Evolutionary conservation across 2,329 filamentous ascomycete species (phyloP).

Genomic region (Pseudocercospora pini-densiflorae): DNA sequence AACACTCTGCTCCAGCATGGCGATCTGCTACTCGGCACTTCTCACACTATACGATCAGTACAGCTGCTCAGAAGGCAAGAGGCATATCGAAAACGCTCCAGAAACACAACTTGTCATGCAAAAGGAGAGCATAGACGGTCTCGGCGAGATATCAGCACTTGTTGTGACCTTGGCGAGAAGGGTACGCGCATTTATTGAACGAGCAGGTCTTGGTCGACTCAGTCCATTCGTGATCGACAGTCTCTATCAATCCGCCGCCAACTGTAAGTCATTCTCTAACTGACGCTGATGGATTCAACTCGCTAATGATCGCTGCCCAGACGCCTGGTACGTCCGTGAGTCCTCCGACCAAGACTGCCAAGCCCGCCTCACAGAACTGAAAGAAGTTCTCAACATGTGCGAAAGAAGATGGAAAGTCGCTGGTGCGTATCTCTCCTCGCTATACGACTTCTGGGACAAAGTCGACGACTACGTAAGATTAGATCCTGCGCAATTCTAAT

Average conservation of each 20-base stretch:
- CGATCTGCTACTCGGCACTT: slow-evolving; percentile 40
- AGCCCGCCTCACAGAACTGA: slow-evolving; percentile 30
- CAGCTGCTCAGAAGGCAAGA: slow-evolving; percentile 35
- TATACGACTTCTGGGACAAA: slow-evolving; percentile 18
- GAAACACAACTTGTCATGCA: slow-evolving; percentile 44
- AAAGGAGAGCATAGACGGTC: slow-evolving; percentile 37
- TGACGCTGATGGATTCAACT: background rate
- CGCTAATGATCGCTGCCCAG: slow-evolving; percentile 8
- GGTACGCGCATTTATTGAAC: slow-evolving; percentile 21
- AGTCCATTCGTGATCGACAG: slow-evolving; percentile 38
- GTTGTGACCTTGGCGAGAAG: slow-evolving; percentile 28
- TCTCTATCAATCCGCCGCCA: slow-evolving; percentile 43
- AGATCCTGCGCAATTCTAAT: slow-evolving; percentile 1
- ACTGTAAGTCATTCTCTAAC: slow-evolving; percentile 28
- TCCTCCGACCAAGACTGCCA: slow-evolving; percentile 32
- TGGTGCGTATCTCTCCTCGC: slow-evolving; percentile 30
- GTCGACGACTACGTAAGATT: background rate
- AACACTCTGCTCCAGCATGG: slow-evolving; percentile 38
- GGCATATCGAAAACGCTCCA: slow-evolving; percentile 32
- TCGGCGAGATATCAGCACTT: slow-evolving; percentile 24
- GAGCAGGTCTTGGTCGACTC: slow-evolving; percentile 18
- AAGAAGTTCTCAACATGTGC: slow-evolving; percentile 31
- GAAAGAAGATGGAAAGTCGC: slow-evolving; percentile 33
- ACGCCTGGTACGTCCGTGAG: slow-evolving; percentile 41
- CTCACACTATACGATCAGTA: slow-evolving; percentile 42